Percentiles rank a stretch among this genome's conserved stretches.
Conservation (phyloP, 768 basidiomycete species). For the Ramaria sp. region DNA sequence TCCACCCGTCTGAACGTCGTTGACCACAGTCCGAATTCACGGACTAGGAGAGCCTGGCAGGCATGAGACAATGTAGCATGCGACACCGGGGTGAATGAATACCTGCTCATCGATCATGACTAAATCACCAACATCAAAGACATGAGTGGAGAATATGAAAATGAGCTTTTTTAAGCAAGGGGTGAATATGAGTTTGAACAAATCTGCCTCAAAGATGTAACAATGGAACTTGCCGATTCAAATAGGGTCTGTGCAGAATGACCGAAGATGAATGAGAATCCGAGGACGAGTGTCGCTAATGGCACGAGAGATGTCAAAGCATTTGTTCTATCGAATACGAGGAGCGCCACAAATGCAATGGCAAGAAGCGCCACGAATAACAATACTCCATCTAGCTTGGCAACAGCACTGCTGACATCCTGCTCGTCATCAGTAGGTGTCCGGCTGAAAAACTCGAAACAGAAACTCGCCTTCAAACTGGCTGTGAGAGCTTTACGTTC, state of each 20-base stretch:
- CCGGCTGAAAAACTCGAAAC: not conserved
- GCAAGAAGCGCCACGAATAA: conserved; percentile 44
- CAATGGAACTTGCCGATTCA: conserved; percentile 44
- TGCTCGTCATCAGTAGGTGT: conserved; percentile 18
- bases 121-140: conserved; percentile 77
- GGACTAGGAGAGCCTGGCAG: conserved; percentile 37
- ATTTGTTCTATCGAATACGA: conserved; percentile 61
- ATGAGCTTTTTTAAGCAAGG: conserved; percentile 47
- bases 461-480: conserved; percentile 47
- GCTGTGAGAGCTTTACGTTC: conserved; percentile 65
- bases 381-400: conserved; percentile 70
- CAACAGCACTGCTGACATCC: conserved; percentile 65
- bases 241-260: conserved; percentile 72
- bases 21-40: conserved; percentile 72
- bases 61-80: not conserved
- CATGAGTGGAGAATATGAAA: conserved; percentile 79
- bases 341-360: conserved; percentile 57
- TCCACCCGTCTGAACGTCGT: conserved; percentile 74
- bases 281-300: conserved; percentile 68
- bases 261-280: conserved; percentile 80
- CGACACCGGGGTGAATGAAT: conserved; percentile 9
- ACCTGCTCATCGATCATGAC: conserved; percentile 73
- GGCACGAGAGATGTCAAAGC: conserved; percentile 68
- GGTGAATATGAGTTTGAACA: not conserved
- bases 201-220: not conserved